Conservation (phyloP, 352 stramenopile species). For the Globisporangium ultimum region DNA sequence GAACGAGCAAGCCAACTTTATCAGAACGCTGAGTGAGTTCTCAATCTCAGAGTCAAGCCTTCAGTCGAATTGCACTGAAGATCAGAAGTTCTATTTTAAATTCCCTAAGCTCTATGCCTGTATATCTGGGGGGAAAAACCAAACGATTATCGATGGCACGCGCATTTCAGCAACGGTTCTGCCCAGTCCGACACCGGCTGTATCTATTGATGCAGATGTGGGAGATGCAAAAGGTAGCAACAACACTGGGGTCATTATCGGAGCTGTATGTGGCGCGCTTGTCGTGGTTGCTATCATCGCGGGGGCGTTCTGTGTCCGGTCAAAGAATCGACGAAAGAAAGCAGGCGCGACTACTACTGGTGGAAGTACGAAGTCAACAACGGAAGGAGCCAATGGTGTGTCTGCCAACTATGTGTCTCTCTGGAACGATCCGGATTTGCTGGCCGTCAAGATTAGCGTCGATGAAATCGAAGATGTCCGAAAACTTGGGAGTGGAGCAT, state of each 20-base stretch:
- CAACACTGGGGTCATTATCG: not conserved
- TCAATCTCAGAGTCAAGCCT: not conserved
- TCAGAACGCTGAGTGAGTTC: not conserved
- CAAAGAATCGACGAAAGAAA: not conserved
- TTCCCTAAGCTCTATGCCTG: not conserved
- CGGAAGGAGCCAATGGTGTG: too few relatives aligned
- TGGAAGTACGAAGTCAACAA: not conserved
- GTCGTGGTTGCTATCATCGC: not conserved
- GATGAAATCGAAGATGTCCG: slow-evolving; percentile 44
- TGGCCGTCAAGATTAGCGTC: slow-evolving; percentile 28
- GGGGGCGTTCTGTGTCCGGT: not conserved
- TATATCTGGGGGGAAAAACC: not conserved
- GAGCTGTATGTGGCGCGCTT: not conserved
- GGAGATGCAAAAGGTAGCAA: too few relatives aligned
- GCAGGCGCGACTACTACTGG: not conserved
- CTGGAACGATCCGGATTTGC: slow-evolving; percentile 38
- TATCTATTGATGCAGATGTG: not conserved
- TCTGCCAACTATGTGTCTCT: slow-evolving; percentile 13
- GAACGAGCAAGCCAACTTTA: slow-evolving; percentile 4
- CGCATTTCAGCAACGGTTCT: not conserved
- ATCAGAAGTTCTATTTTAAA: not conserved
- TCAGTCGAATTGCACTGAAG: not conserved
- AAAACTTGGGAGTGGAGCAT: slow-evolving; percentile 39
- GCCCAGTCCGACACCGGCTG: not conserved
- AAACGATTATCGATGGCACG: not conserved